Evolutionary conservation across 2,329 filamentous ascomycete genomes (phyloP), one percentile per base, ranked within the genome.

Genomic region (Thelonectria olida): DNA sequence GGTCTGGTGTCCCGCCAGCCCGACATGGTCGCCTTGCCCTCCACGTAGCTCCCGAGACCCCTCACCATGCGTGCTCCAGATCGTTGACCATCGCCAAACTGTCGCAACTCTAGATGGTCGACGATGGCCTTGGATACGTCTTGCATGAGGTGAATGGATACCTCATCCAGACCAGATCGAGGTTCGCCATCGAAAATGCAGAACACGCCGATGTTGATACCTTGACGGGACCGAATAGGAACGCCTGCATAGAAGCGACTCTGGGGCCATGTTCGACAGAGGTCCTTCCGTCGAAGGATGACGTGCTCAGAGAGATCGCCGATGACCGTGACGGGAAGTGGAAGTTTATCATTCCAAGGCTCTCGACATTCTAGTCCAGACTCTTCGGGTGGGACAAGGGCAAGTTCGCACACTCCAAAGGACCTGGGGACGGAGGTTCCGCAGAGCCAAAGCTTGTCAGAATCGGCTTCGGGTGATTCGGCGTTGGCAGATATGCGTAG

Each of bases 141-240:
- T 19, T 70, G 66, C 28, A 79, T 38, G 10, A 64, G 65, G 1
- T 67, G 62, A 1, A 12, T 74, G 66, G 7, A 58, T 54, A 8
- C 70, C 66, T 38, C n/a, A 66, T 71, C 65, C 77, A 75, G 1
- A 36, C 39, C 22, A 17, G 39, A 9, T 57, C 45, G 8, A 12
- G 20, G 52, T 34, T 51, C 65, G 17, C 39, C 49, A 38, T 67
- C 62, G 13, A 75, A 65, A 1, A 80, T 72, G 42, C 76, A 79
- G 9, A 75, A 76, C 0, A 78, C 75, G 3, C 80, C 80, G 4
- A 82, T 82, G 50, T 81, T 78, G 58, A 81, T 75, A 17, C 78
- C 79, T 4, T 72, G 65, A 0, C 66, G 73, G 0, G 77, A 78
- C 0, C 77, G 74, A 12, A 82, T 79, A 2, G 80, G 80, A 0